Percentiles rank a stretch among this genome's conserved stretches.
These are phyloP conservation scores for Raddia guianensis DNA, from an alignment of 176 grass and related monocot species.

Conservation along the genomic window DNA sequence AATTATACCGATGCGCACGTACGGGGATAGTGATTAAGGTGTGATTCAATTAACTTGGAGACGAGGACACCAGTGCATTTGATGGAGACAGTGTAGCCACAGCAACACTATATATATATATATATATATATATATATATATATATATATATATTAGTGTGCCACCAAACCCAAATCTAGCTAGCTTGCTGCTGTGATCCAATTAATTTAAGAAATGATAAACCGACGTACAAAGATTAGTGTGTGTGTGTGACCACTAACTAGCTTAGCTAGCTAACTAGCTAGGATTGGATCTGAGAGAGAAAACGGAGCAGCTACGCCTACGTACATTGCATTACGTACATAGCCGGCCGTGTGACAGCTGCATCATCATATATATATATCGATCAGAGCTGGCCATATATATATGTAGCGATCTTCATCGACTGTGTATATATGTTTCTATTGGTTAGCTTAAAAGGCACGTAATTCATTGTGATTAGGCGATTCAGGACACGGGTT, in stretches of 20 bases:
- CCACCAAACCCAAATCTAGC: constrained; percentile 33
- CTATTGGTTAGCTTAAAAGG: constrained; percentile 24
- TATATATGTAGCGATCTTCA: too few relatives aligned
- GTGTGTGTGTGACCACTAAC: constrained; percentile 35
- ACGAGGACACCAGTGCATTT: not conserved
- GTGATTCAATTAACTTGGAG: constrained; percentile 13
- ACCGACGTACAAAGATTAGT: not conserved
- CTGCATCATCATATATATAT: not conserved
- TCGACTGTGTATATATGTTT: not conserved
- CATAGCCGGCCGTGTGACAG: not conserved
- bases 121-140: too few relatives aligned
- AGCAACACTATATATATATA: not conserved
- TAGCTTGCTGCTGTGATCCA: not conserved
- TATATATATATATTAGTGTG: not conserved
- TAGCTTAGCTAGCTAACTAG: constrained; percentile 27
- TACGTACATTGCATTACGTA: not conserved
- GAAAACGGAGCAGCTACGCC: not conserved
- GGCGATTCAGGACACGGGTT: not conserved
- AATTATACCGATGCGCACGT: not conserved
- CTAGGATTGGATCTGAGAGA: not conserved
- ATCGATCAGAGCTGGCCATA: too few relatives aligned
- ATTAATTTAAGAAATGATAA: not conserved
- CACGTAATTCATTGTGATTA: constrained; percentile 32
- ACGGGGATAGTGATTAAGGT: constrained; percentile 12
- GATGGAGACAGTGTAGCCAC: constrained; percentile 36